Conservation (phyloP, 148 eudicot species). For the Nepenthes mirabilis region DNA sequence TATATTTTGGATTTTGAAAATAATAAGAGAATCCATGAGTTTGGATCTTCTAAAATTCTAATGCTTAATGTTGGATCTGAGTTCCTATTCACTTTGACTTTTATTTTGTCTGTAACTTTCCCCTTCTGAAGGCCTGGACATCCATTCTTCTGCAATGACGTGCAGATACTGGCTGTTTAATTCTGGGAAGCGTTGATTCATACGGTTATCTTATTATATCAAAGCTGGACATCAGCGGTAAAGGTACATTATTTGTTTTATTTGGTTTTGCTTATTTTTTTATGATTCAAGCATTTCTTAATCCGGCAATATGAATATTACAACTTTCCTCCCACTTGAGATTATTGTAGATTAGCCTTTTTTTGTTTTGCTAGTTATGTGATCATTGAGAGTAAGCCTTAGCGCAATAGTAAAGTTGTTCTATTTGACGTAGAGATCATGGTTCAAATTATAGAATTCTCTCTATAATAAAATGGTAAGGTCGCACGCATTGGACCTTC, state of each 20-base stretch:
- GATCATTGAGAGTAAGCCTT: no score
- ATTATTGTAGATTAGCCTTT: background rate
- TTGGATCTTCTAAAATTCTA: no score
- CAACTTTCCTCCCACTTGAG: background rate
- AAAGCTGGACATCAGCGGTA: conserved; percentile 21
- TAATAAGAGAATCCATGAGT: background rate
- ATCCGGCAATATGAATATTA: background rate
- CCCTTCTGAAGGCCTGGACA: background rate
- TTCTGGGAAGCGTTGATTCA: conserved; percentile 66
- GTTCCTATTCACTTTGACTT: background rate
- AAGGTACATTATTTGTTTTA: conserved; percentile 23
- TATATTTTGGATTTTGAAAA: background rate
- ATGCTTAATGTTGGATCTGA: background rate
- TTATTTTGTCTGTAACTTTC: background rate
- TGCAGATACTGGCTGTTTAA: conserved; percentile 34
- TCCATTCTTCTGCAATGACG: background rate
- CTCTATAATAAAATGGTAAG: no score
- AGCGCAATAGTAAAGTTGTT: no score
- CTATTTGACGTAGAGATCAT: no score
- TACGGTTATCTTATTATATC: conserved; percentile 64
- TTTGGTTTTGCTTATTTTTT: background rate
- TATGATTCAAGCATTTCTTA: background rate
- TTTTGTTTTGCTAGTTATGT: no score
- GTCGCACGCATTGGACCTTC: no score
- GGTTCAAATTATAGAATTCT: no score